These are phyloP conservation scores for Bacterosira constricta DNA, from an alignment of 108 stramenopile genomes.

Conservation along the genomic window DNA sequence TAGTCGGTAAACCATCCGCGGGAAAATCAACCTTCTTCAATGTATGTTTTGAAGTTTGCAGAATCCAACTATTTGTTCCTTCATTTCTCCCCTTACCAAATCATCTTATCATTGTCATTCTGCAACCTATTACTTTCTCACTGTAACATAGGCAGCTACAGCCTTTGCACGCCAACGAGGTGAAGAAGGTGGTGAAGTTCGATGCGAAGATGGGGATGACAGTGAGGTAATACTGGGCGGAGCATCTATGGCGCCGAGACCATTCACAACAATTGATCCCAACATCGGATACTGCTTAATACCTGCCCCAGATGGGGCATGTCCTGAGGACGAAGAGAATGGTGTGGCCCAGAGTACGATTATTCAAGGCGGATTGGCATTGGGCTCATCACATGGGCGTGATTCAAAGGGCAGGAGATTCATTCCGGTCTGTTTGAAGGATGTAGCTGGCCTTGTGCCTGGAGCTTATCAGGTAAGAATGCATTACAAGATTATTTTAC, in stretches of 20 bases:
- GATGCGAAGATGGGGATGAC: neutral
- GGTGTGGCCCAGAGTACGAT: neutral
- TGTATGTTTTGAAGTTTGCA: too few relatives aligned
- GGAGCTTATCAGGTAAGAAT: slow-evolving; percentile 88
- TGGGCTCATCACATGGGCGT: slow-evolving; percentile 83
- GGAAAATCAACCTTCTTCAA: slow-evolving; percentile 92
- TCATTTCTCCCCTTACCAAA: too few relatives aligned
- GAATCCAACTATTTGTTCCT: too few relatives aligned
- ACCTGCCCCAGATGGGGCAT: slow-evolving; percentile 63
- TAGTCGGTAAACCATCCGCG: slow-evolving; percentile 86
- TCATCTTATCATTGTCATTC: too few relatives aligned
- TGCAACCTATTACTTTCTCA: too few relatives aligned
- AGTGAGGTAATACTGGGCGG: slow-evolving; percentile 54
- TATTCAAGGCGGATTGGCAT: neutral
- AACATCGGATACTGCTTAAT: slow-evolving; percentile 84
- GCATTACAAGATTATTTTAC: slow-evolving; percentile 63
- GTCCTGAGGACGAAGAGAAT: slow-evolving; percentile 64
- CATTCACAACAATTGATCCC: slow-evolving; percentile 95
- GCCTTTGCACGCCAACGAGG: slow-evolving; percentile 79
- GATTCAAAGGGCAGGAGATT: slow-evolving; percentile 71
- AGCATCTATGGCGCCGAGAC: slow-evolving; percentile 91
- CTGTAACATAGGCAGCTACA: too few relatives aligned
- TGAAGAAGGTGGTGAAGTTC: slow-evolving; percentile 34
- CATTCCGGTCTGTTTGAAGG: slow-evolving; percentile 82
- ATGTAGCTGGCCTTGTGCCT: slow-evolving; percentile 93